Percentiles rank a stretch among this genome's conserved stretches.
These are phyloP conservation scores for Actinomucor elegans DNA, from an alignment of 371 early-diverging fungal genomes.

Conservation along the genomic window DNA sequence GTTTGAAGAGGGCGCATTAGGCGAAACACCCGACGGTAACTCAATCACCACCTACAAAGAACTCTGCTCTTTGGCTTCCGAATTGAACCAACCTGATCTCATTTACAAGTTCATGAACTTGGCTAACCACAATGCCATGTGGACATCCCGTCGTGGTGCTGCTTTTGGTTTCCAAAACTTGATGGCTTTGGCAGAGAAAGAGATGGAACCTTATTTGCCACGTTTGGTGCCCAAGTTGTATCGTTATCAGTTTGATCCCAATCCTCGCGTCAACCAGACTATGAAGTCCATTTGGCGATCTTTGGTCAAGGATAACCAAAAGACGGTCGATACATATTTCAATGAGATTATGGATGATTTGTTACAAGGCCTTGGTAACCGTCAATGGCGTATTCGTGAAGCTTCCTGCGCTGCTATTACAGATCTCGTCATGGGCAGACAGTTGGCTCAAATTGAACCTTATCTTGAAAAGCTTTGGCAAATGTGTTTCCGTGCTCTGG, in stretches of 20 bases:
- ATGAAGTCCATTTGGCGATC: constrained; percentile 93
- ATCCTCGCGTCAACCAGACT: constrained; percentile 78
- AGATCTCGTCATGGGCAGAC: constrained; percentile 75
- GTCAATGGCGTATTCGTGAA: constrained; percentile 89
- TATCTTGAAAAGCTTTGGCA: constrained; percentile 82
- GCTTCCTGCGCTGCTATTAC: constrained; percentile 76
- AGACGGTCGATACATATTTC: constrained; percentile 79
- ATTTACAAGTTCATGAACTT: constrained; percentile 95
- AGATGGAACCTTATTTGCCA: constrained; percentile 76
- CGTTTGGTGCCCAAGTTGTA: constrained; percentile 83
- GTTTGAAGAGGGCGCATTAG: constrained; percentile 71
- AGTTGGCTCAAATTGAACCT: constrained; percentile 67
- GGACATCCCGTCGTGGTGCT: constrained; percentile 90
- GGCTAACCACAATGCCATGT: constrained; percentile 87
- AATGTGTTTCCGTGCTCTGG: constrained; percentile 87
- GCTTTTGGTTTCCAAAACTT: constrained; percentile 85
- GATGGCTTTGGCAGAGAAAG: constrained; percentile 75
- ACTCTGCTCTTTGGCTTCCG: constrained; percentile 85
- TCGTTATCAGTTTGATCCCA: constrained; percentile 87
- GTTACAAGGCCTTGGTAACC: constrained; percentile 71
- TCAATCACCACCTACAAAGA: constrained; percentile 83
- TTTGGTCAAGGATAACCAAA: constrained; percentile 74
- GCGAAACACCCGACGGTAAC: constrained; percentile 81
- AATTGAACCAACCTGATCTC: constrained; percentile 91
- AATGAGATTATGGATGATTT: constrained; percentile 79